Evolutionary conservation across 208 protist genomes (phyloP), one percentile per base, ranked within the genome.

Genomic region (Herpetomonas samuelpessoai): DNA sequence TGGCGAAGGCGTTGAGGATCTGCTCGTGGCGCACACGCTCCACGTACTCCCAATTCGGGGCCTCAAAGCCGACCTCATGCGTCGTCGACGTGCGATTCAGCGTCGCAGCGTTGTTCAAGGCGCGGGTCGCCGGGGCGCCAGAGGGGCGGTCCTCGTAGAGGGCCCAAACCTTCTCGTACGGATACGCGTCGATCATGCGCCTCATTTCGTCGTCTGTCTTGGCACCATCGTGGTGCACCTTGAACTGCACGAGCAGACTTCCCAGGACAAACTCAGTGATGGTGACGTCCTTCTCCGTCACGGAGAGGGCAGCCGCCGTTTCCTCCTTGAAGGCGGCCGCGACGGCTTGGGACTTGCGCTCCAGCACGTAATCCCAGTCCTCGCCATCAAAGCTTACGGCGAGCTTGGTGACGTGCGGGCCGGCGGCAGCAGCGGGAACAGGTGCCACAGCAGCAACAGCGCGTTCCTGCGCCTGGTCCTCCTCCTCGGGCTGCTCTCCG

Each of bases 301-400:
- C 24, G n/a, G 28, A 28, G 4, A 71, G 56, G 16, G 65, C 65
- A 29, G 3, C 28, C 21, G 54, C 41, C 3, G 65, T 71, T 21
- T 39, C 65, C 7, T 22, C 45, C 65, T 57, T 63, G 52, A 71
- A 71, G 31, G 57, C 57, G 35, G 54, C 57, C 16, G 57, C 52
- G 26, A 71, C 27, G n/a, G 50, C 65, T 12, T 30, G 27, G 16
- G 57, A 29, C 65, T 65, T 71, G 24, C 52, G 56, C 54, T 64
- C 48, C 27, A 71, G 48, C 28, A 74, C 68, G 52, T 79, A 79
- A 30, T 79, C 68, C 72, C 72, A 79, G 61, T 79, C 55, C 4
- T 54, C 57, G 28, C 73, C 73, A 19, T 79, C 73, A 49, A 74
- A 79, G 47, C 53, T 57, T 1, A 75, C 73, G 50, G 41, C 47